Percentiles rank a stretch among this genome's conserved stretches.
Evolutionary conservation across 164 flowering plant species (phyloP).

Genomic region (Umbellularia californica): DNA sequence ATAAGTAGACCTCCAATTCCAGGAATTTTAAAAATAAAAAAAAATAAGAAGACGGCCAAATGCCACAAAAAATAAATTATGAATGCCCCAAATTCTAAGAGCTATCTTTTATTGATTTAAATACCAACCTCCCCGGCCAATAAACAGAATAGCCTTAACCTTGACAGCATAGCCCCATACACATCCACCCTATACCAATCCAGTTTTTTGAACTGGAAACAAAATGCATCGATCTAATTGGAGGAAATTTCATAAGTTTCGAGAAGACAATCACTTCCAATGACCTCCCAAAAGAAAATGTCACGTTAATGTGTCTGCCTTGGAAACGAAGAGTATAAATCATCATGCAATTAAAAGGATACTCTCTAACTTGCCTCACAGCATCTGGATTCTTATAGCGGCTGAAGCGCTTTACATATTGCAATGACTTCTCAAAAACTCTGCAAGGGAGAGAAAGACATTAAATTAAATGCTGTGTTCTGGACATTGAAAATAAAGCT

Average conservation of each 20-base stretch:
- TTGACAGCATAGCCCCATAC: too few relatives aligned
- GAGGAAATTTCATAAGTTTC: not conserved
- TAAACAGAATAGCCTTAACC: too few relatives aligned
- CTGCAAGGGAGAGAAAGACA: constrained; percentile 29
- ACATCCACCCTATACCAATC: not conserved
- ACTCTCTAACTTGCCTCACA: constrained; percentile 97
- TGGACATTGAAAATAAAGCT: not conserved
- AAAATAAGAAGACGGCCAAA: too few relatives aligned
- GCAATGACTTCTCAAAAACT: constrained; percentile 95
- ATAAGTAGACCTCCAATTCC: too few relatives aligned
- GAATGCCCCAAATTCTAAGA: too few relatives aligned
- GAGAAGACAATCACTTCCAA: too few relatives aligned
- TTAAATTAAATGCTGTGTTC: not conserved
- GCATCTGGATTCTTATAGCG: constrained; percentile 96
- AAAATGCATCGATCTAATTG: not conserved
- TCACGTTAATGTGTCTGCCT: not conserved
- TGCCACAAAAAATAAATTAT: too few relatives aligned
- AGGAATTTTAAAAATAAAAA: too few relatives aligned
- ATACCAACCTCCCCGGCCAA: too few relatives aligned
- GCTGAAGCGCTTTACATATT: constrained; percentile 98
- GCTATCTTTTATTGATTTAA: too few relatives aligned
- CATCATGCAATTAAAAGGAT: constrained; percentile 40
- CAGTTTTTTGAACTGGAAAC: not conserved
- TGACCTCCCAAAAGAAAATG: not conserved
- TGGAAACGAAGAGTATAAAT: not conserved